A percentile compares a stretch with the other conserved stretches of the same genome.
These are phyloP conservation scores for Calonectria fujianensis DNA, from an alignment of 2,329 filamentous ascomycete species.

Conservation along the genomic window DNA sequence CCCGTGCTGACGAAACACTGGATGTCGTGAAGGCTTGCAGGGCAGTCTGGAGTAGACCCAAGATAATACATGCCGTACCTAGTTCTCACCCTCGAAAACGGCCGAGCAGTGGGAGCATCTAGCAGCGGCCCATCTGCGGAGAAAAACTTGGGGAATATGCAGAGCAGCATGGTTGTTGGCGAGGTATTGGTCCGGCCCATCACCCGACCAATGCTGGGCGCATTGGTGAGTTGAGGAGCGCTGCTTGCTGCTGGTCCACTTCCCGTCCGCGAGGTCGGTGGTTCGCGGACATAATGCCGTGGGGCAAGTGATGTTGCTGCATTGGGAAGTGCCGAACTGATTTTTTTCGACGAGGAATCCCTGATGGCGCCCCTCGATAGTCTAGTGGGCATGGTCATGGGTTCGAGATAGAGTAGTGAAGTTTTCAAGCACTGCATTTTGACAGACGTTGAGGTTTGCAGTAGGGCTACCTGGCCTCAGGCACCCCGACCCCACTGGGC, in stretches of 20 bases:
- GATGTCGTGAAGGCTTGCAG: slow-evolving; percentile 26
- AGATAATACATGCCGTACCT: slow-evolving; percentile 19
- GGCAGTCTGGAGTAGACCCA: slow-evolving; percentile 21
- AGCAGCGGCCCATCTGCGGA: slow-evolving; percentile 28
- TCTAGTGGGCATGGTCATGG: slow-evolving; percentile 33
- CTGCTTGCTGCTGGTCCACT: slow-evolving; percentile 32
- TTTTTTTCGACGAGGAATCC: slow-evolving; percentile 41
- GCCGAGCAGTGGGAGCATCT: slow-evolving; percentile 24
- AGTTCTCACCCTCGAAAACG: slow-evolving; percentile 18
- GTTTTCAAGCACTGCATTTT: slow-evolving; percentile 34
- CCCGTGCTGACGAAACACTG: slow-evolving; percentile 18
- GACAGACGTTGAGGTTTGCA: slow-evolving; percentile 38
- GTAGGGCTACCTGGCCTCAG: slow-evolving; percentile 33
- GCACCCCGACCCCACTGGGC: slow-evolving; percentile 11
- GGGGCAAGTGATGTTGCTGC: slow-evolving; percentile 31
- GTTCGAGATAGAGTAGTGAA: slow-evolving; percentile 26
- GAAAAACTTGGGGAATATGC: slow-evolving; percentile 16
- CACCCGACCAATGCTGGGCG: slow-evolving; percentile 42
- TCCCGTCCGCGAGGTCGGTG: slow-evolving; percentile 34
- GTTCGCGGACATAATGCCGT: slow-evolving; percentile 37
- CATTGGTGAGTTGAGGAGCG: slow-evolving; percentile 36
- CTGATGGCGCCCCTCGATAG: slow-evolving; percentile 22
- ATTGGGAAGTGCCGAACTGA: slow-evolving; percentile 32
- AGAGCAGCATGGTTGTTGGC: neutral
- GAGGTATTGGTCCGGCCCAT: slow-evolving; percentile 26